These are phyloP conservation scores for Ganoderma meredithae DNA, from an alignment of 1,284 basidiomycete genomes.

Conservation along the genomic window DNA sequence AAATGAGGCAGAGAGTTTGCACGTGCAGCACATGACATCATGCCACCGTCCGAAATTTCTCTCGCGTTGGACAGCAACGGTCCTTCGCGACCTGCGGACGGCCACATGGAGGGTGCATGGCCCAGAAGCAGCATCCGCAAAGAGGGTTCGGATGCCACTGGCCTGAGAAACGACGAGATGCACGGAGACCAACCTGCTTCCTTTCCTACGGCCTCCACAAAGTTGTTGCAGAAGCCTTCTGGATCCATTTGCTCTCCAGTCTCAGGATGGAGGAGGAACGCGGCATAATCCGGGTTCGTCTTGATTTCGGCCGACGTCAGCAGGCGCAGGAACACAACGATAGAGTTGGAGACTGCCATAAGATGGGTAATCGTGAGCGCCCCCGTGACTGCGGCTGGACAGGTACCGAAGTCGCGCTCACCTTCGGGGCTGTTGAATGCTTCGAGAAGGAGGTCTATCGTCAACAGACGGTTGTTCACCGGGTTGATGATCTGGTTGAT, in stretches of 20 bases:
- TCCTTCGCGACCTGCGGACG: background rate
- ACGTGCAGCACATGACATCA: constrained; percentile 1
- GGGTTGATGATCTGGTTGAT: constrained; percentile 53
- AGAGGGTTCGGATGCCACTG: background rate
- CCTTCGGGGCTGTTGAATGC: constrained; percentile 65
- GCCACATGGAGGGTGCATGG: background rate
- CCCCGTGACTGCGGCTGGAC: background rate
- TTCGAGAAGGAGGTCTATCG: constrained; percentile 50
- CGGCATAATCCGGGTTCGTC: constrained; percentile 67
- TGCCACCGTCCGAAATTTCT: background rate
- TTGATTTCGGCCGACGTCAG: constrained; percentile 86
- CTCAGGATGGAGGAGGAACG: constrained; percentile 81
- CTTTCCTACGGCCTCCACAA: constrained; percentile 83
- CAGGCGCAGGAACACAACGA: constrained; percentile 79
- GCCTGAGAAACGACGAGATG: background rate
- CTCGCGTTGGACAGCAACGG: constrained; percentile 2
- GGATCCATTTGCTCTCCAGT: constrained; percentile 65
- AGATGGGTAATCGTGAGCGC: background rate
- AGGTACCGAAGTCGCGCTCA: constrained; percentile 38
- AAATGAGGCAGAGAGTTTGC: constrained; percentile 1
- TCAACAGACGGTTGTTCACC: constrained; percentile 46
- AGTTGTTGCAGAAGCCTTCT: constrained; percentile 75
- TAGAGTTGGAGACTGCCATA: constrained; percentile 67
- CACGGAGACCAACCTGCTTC: constrained; percentile 69
- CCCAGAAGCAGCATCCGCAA: background rate